phyloP scores from a whole-genome alignment of 179 eudicot genomes.

The Spinacia oleracea region DNA sequence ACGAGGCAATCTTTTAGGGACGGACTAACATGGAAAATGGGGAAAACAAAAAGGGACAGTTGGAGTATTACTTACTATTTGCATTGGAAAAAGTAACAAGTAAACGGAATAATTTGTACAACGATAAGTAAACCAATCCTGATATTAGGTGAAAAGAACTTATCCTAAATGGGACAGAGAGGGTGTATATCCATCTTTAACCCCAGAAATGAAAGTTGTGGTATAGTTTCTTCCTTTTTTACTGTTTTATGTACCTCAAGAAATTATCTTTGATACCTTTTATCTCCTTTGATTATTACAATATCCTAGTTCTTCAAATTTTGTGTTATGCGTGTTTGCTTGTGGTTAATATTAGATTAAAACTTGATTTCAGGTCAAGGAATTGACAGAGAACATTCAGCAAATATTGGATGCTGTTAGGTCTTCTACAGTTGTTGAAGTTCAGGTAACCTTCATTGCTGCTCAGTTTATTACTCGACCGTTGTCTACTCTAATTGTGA shows the following conservation, averaged over 20 bases:
- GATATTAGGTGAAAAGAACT: too few relatives aligned
- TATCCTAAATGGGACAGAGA: too few relatives aligned
- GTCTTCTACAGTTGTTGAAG: conserved; percentile 66
- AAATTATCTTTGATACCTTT: neutral
- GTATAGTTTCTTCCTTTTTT: neutral
- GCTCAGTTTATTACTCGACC: neutral
- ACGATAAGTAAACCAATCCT: too few relatives aligned
- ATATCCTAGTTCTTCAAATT: neutral
- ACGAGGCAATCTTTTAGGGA: too few relatives aligned
- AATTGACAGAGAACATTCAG: conserved; percentile 59
- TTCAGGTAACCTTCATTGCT: conserved; percentile 47
- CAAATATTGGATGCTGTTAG: conserved; percentile 63
- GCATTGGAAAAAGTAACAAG: too few relatives aligned
- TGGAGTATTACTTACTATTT: too few relatives aligned
- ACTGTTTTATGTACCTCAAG: neutral
- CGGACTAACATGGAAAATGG: too few relatives aligned
- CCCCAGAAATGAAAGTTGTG: neutral
- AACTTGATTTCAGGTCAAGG: conserved; percentile 46
- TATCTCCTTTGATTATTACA: neutral
- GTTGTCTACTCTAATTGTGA: neutral
- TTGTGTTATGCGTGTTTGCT: neutral
- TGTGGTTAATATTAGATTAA: neutral
- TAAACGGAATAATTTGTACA: too few relatives aligned
- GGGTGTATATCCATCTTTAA: too few relatives aligned
- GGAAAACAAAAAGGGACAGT: too few relatives aligned